Conservation (phyloP, 2,329 filamentous ascomycete species). For the Neonectria ditissima region DNA sequence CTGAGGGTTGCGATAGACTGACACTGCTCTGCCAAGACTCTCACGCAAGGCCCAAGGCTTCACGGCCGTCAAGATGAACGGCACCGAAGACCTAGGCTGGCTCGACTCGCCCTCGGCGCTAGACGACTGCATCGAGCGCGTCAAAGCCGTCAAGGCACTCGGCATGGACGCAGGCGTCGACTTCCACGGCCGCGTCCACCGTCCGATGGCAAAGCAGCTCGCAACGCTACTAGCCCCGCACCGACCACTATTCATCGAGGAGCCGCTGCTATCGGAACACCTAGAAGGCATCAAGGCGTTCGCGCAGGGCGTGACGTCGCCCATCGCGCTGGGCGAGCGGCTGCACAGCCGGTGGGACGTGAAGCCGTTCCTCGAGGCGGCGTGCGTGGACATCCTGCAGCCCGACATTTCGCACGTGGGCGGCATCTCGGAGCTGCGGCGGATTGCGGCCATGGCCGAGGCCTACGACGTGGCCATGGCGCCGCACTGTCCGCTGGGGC, state of each 20-base stretch:
- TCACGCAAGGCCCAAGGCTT: constrained; percentile 70
- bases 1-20: not conserved
- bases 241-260: constrained; percentile 80
- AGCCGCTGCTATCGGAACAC: constrained; percentile 78
- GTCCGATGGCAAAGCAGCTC: constrained; percentile 84
- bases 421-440: constrained; percentile 77
- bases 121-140: constrained; percentile 72
- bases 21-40: constrained; percentile 53
- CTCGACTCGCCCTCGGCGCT: constrained; percentile 77
- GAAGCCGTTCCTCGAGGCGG: constrained; percentile 76
- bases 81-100: constrained; percentile 80
- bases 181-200: constrained; percentile 82
- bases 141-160: constrained; percentile 75
- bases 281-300: constrained; percentile 67
- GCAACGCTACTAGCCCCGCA: constrained; percentile 75
- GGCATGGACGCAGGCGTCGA: constrained; percentile 81
- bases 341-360: constrained; percentile 80
- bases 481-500: constrained; percentile 79
- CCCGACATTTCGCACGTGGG: constrained; percentile 79
- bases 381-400: constrained; percentile 77
- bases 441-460: constrained; percentile 78
- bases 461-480: constrained; percentile 80
- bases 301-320: constrained; percentile 56
- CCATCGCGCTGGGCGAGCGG: constrained; percentile 79
- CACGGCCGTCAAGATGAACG: constrained; percentile 82